phyloP scores from a whole-genome alignment of 2,329 filamentous ascomycete species.

The Neonectria hederae region DNA sequence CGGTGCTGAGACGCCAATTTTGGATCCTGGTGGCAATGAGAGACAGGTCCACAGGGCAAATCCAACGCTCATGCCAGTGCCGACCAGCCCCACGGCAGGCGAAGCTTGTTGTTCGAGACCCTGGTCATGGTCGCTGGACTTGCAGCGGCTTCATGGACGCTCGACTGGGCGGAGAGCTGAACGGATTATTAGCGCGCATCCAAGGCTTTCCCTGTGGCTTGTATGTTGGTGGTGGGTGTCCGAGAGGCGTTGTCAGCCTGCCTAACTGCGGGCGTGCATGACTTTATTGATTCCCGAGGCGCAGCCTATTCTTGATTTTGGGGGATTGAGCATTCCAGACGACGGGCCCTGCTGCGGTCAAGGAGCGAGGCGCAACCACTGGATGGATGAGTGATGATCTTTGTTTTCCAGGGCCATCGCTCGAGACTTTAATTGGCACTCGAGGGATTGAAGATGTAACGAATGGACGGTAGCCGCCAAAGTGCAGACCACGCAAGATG shows the following conservation, averaged over 20 bases:
- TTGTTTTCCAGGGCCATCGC: not conserved
- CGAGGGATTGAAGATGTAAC: conserved; percentile 11
- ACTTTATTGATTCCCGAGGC: conserved; percentile 14
- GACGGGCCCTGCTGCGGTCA: conserved; percentile 1
- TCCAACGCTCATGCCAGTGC: conserved; percentile 5
- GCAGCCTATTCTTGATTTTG: conserved; percentile 6
- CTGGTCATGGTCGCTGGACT: conserved; percentile 22
- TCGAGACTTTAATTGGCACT: conserved; percentile 9
- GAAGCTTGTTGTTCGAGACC: conserved; percentile 41
- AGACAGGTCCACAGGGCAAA: conserved; percentile 7
- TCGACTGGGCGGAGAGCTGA: conserved; percentile 9
- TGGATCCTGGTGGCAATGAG: conserved; percentile 13
- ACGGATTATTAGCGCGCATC: conserved; percentile 17
- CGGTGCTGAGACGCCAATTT: conserved; percentile 24
- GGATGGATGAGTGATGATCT: not conserved
- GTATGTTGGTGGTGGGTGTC: not conserved
- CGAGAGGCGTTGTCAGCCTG: conserved; percentile 16
- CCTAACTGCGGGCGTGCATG: conserved; percentile 3
- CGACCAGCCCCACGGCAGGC: conserved; percentile 34
- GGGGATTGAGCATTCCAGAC: conserved; percentile 10
- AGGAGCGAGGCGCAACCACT: not conserved
- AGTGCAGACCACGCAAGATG: conserved; percentile 8
- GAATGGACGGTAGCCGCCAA: conserved; percentile 9
- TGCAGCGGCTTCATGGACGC: not conserved
- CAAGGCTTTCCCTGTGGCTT: conserved; percentile 12